These are phyloP conservation scores for Phytophthora constricta DNA, from an alignment of 352 stramenopile genomes.

Conservation along the genomic window DNA sequence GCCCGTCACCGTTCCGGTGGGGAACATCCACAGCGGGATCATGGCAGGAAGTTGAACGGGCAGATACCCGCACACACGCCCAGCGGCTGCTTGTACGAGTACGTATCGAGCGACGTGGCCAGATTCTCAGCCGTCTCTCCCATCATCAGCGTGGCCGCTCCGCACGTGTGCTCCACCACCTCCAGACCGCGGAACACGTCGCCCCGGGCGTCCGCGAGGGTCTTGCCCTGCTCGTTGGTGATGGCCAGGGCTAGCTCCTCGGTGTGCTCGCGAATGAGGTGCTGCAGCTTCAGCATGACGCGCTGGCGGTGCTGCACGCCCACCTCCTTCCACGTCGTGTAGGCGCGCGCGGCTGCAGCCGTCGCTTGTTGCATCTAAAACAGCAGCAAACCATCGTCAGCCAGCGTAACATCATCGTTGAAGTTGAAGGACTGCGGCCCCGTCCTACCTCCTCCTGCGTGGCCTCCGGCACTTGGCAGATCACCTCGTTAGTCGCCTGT, in stretches of 20 bases:
- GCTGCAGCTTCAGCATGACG: conserved; percentile 97
- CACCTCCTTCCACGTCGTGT: conserved; percentile 93
- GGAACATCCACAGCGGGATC: conserved; percentile 96
- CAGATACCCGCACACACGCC: conserved; percentile 94
- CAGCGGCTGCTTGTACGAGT: conserved; percentile 96
- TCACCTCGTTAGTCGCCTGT: conserved; percentile 88
- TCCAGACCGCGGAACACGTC: conserved; percentile 97
- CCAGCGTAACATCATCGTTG: background rate
- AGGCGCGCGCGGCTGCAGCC: conserved; percentile 79
- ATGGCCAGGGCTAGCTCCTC: conserved; percentile 96
- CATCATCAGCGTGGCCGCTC: conserved; percentile 89
- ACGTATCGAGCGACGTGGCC: conserved; percentile 93
- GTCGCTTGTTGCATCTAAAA: conserved; percentile 89
- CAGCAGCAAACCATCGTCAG: background rate
- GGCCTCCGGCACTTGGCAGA: conserved; percentile 87
- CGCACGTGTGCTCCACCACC: conserved; percentile 83
- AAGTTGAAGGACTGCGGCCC: background rate
- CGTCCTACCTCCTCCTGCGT: conserved; percentile 76
- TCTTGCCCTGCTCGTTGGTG: conserved; percentile 94
- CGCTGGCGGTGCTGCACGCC: conserved; percentile 94
- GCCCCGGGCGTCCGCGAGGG: conserved; percentile 93
- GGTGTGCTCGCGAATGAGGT: conserved; percentile 94
- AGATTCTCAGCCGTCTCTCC: conserved; percentile 96
- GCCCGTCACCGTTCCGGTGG: conserved; percentile 87
- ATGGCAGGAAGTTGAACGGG: conserved; percentile 98